These are phyloP conservation scores for Cucurbita ficifolia DNA, from an alignment of 306 rosid genomes.

Conservation along the genomic window DNA sequence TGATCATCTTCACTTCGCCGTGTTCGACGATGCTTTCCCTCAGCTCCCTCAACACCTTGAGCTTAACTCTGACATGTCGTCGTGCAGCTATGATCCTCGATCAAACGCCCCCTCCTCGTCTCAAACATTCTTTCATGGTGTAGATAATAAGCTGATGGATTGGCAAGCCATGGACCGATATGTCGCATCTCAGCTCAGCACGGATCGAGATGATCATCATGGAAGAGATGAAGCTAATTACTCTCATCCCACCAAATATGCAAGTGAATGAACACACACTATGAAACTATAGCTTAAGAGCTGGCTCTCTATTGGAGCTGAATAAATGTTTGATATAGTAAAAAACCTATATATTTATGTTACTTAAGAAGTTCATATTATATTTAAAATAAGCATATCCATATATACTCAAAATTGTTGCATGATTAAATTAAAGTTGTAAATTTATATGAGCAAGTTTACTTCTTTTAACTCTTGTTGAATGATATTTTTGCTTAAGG, in stretches of 20 bases:
- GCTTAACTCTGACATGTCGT: neutral
- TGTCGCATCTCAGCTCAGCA: conserved; percentile 63
- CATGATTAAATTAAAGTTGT: neutral
- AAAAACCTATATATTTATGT: neutral
- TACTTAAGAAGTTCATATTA: neutral
- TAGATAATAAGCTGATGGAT: conserved; percentile 36
- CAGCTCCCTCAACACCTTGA: neutral
- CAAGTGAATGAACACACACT: conserved; percentile 9
- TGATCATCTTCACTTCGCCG: conserved; percentile 26
- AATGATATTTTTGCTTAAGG: too few relatives aligned
- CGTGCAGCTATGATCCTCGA: conserved; percentile 19
- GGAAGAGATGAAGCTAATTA: conserved; percentile 29
- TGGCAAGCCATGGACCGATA: conserved; percentile 70
- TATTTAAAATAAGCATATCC: neutral
- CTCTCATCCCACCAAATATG: conserved; percentile 24
- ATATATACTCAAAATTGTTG: neutral
- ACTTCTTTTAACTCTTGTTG: too few relatives aligned
- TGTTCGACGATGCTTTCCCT: neutral
- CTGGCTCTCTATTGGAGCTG: neutral
- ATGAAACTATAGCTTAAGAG: neutral
- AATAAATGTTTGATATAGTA: neutral
- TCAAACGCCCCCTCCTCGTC: neutral
- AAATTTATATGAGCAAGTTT: neutral
- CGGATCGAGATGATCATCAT: conserved; percentile 20
- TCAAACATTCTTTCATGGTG: conserved; percentile 9